Conservation (phyloP, 768 basidiomycete genomes). For the Tephrocybe rancida region DNA sequence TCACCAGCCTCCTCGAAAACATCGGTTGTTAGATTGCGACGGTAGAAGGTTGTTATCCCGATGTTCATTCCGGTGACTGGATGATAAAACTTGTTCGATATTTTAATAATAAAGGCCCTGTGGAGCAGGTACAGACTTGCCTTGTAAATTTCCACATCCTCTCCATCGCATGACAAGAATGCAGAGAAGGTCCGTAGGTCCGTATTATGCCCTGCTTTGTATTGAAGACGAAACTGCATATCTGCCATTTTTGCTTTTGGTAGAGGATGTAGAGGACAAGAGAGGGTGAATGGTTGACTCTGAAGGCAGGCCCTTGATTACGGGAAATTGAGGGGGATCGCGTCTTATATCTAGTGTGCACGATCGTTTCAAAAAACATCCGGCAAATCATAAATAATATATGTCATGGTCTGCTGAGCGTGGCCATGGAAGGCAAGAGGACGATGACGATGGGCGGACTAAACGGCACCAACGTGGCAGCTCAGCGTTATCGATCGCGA, state of each 20-base stretch:
- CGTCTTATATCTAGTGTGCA: background rate
- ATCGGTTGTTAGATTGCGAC: slow-evolving; percentile 44
- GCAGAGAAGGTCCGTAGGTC: slow-evolving; percentile 50
- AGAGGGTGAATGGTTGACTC: background rate
- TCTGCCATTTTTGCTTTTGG: slow-evolving; percentile 18
- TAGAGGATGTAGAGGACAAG: background rate
- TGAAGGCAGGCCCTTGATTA: background rate
- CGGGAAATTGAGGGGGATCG: background rate
- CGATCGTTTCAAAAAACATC: background rate
- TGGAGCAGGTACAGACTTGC: slow-evolving; percentile 20
- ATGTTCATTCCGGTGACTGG: slow-evolving; percentile 42
- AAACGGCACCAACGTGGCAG: slow-evolving; percentile 4
- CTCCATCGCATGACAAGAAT: slow-evolving; percentile 23
- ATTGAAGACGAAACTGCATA: slow-evolving; percentile 40
- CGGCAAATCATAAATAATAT: slow-evolving; percentile 4
- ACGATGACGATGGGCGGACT: background rate
- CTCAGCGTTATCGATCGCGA: slow-evolving; percentile 2
- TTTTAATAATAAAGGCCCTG: background rate
- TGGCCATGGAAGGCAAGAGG: background rate
- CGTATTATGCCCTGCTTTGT: slow-evolving; percentile 24
- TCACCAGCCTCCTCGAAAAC: slow-evolving; percentile 55
- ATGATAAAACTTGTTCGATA: slow-evolving; percentile 40
- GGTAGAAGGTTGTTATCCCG: slow-evolving; percentile 49
- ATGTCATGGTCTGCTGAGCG: slow-evolving; percentile 1
- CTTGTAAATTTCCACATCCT: slow-evolving; percentile 45